Evolutionary conservation across 306 rosid genomes (phyloP), one percentile per base, ranked within the genome.

Genomic region (Hippophae tibetana): DNA sequence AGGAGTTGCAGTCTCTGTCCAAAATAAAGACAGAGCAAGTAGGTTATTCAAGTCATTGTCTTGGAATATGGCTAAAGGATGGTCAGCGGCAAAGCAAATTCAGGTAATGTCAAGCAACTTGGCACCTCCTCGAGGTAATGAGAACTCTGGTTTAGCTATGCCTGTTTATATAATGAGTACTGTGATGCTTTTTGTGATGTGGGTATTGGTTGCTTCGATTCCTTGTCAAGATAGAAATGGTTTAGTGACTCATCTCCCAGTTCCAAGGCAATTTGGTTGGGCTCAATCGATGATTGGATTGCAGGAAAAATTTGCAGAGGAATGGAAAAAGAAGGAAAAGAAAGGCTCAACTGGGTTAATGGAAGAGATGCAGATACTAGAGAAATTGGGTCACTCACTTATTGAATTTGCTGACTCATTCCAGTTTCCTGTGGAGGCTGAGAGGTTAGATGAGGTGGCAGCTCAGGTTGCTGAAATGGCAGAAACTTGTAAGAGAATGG

Each of bases 251-350:
- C 87, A 88, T 42, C 69, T 85, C 23, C 79, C 79, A 0, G 70
- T 81, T 6, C 68, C 81, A 1, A 63, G 82, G 77, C 87, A 86
- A 44, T 7, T 84, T 64, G 51, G 23, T 0, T 93, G 99, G 99
- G 95, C 95, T 0, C 97, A 88, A 45, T 66, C 97, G 7, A 69
- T 88, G 84, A 60, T 77, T 1, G 73, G 74, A 2, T 48, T 93
- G 60, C 99, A 93, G 47, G 99, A 93, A 69, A 93, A 83, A 78
- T 82, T 93, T 8, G 75, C 79, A 0, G 97, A 88, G 74, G 99
- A 88, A 54, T 88, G 99, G 99, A 93, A 84, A 80, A 87, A 83
- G 82, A 93, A 86, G 54, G 99, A 93, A 82, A 93, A 93, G 89
- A 89, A 76, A 47, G 87, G 94, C 0, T 27, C 70, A 0, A 77